Evolutionary conservation across 2,329 filamentous ascomycete species (phyloP).

Genomic region (Pseudogymnoascus sp.): DNA sequence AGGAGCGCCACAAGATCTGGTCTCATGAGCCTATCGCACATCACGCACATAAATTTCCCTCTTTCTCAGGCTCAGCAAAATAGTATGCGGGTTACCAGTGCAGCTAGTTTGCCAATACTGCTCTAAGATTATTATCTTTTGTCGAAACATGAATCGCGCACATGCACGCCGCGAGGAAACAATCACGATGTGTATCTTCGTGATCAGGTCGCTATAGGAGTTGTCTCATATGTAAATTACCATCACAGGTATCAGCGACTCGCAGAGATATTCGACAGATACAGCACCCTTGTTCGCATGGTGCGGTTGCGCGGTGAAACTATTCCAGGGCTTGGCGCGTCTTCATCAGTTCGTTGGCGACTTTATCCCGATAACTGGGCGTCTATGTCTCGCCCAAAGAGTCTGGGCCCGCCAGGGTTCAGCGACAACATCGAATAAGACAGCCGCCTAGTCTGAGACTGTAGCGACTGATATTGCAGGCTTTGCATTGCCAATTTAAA

Average conservation of each 20-base stretch:
- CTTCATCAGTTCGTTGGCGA: neutral
- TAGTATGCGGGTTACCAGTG: neutral
- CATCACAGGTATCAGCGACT: neutral
- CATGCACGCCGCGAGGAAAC: constrained; percentile 1
- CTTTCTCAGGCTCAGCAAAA: neutral
- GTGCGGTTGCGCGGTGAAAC: neutral
- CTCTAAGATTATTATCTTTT: neutral
- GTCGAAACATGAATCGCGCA: neutral
- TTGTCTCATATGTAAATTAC: neutral
- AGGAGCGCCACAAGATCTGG: neutral
- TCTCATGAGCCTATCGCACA: constrained; percentile 1
- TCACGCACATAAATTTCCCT: neutral
- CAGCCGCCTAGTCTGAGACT: neutral
- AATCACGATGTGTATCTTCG: neutral
- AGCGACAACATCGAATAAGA: neutral
- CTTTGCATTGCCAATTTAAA: neutral
- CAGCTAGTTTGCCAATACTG: neutral
- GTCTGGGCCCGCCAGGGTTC: neutral
- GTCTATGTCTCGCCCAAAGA: neutral
- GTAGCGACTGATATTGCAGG: neutral
- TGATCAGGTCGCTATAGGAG: neutral
- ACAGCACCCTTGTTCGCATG: neutral
- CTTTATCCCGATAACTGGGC: neutral
- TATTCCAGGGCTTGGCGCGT: constrained; percentile 3
- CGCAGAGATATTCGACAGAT: neutral